Evolutionary conservation across 2,329 filamentous ascomycete genomes (phyloP).

Genomic region (Geosmithia flava): DNA sequence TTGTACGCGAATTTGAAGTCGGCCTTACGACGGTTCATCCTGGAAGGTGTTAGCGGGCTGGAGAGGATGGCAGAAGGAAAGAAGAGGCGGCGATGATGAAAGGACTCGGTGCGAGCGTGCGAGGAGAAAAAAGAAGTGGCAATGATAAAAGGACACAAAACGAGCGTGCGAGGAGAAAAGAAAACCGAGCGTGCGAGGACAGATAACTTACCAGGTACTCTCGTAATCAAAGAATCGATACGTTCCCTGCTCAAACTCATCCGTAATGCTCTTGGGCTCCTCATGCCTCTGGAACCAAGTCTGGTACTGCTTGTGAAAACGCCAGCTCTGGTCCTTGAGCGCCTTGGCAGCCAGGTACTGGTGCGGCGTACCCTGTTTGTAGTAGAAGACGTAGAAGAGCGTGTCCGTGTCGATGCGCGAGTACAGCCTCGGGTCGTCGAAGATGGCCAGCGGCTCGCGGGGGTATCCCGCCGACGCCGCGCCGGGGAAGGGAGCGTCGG

Average conservation of each 20-base stretch:
- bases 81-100: too few species aligned
- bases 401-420: conserved; percentile 87
- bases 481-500: conserved; percentile 65
- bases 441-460: conserved; percentile 80
- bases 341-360: conserved; percentile 93
- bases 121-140: too few species aligned
- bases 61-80: too few species aligned
- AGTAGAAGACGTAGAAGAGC: conserved; percentile 98
- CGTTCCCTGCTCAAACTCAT: conserved; percentile 97
- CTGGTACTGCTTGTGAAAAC: conserved; percentile 99
- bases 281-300: conserved; percentile 99
- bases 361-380: conserved; percentile 90
- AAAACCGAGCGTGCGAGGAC: too few species aligned
- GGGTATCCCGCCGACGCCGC: conserved; percentile 72
- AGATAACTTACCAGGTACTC: conserved; percentile 73
- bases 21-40: conserved; percentile 97
- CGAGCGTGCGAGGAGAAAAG: too few species aligned
- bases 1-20: conserved; percentile 99
- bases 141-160: not conserved
- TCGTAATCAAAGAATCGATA: conserved; percentile 99
- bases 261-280: conserved; percentile 95
- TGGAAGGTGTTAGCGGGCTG: conserved; percentile 26
- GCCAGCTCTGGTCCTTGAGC: conserved; percentile 97
- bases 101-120: too few species aligned
- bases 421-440: conserved; percentile 84